These are phyloP conservation scores for Candida hungchunana DNA, from an alignment of 805 yeast species.

Conservation along the genomic window DNA sequence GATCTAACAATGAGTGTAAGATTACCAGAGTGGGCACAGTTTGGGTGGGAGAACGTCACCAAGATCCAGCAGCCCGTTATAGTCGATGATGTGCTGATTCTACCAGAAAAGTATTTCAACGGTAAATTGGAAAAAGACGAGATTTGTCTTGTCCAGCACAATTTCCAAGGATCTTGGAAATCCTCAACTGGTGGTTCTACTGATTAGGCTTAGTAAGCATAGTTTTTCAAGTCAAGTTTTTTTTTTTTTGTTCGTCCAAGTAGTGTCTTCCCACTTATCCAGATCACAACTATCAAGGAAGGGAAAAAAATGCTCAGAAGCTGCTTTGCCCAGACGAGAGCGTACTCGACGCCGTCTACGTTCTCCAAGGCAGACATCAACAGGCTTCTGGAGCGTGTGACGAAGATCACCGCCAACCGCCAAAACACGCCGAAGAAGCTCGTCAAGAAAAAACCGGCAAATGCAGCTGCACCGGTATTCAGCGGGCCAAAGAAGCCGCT, in stretches of 20 bases:
- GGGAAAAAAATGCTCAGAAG: slow-evolving; percentile 3
- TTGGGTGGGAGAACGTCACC: slow-evolving; percentile 25
- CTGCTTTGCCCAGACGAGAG: slow-evolving; percentile 1
- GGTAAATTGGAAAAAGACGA: slow-evolving; percentile 11
- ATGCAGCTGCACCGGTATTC: too few species aligned
- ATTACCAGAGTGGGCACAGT: slow-evolving; percentile 8
- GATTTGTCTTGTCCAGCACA: slow-evolving; percentile 14
- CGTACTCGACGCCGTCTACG: slow-evolving; percentile 2
- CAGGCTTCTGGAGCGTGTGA: slow-evolving; percentile 10
- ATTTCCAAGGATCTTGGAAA: slow-evolving; percentile 18
- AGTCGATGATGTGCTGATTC: slow-evolving; percentile 16
- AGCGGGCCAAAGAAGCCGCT: too few species aligned
- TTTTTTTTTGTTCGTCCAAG: too few species aligned
- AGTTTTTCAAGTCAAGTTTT: too few species aligned
- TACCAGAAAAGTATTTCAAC: slow-evolving; percentile 19
- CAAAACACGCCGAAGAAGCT: background rate
- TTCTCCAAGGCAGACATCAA: slow-evolving; percentile 8
- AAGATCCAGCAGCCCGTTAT: slow-evolving; percentile 16
- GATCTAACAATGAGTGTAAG: slow-evolving; percentile 8
- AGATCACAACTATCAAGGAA: too few species aligned
- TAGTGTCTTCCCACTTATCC: too few species aligned
- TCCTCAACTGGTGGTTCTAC: slow-evolving; percentile 2
- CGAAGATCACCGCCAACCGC: slow-evolving; percentile 5
- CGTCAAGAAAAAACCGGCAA: background rate
- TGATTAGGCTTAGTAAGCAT: too few species aligned